Evolutionary conservation across 2,329 filamentous ascomycete genomes (phyloP).

Genomic region (Cercospora sp.): DNA sequence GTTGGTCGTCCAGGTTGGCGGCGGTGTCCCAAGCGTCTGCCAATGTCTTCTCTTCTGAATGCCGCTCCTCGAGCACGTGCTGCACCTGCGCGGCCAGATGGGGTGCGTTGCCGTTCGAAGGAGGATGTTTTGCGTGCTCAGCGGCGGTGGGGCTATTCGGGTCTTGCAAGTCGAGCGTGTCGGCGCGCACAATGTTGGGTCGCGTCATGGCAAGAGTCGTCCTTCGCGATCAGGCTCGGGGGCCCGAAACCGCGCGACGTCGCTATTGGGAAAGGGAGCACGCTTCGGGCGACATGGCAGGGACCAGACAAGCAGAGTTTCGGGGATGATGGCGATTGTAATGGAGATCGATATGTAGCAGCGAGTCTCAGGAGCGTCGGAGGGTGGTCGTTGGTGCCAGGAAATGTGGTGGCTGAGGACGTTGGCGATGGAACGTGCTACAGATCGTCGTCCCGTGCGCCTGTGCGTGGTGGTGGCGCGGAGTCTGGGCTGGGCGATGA

Average conservation of each 20-base stretch:
- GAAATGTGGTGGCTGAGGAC: slow-evolving; percentile 16
- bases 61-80: slow-evolving; percentile 72
- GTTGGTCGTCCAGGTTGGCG: slow-evolving; percentile 43
- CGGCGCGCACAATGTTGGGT: slow-evolving; percentile 50
- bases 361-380: slow-evolving; percentile 5
- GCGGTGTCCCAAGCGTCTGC: slow-evolving; percentile 55
- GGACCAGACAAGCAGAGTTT: not conserved
- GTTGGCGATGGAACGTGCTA: slow-evolving; percentile 14
- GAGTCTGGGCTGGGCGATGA: not conserved
- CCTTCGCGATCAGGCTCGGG: not conserved
- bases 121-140: slow-evolving; percentile 66
- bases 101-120: slow-evolving; percentile 62
- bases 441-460: not conserved
- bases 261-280: slow-evolving; percentile 1
- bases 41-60: slow-evolving; percentile 68
- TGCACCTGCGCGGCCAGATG: slow-evolving; percentile 85
- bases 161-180: slow-evolving; percentile 93
- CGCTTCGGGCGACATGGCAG: slow-evolving; percentile 9
- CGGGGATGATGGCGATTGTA: not conserved
- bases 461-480: not conserved
- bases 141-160: slow-evolving; percentile 78
- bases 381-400: slow-evolving; percentile 2
- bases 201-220: slow-evolving; percentile 25
- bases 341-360: not conserved
- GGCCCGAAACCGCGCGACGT: slow-evolving; percentile 1